A percentile compares a stretch with the other conserved stretches of the same genome.
Conservation (phyloP, 2,329 filamentous ascomycete genomes). For the Curvularia lunata region DNA sequence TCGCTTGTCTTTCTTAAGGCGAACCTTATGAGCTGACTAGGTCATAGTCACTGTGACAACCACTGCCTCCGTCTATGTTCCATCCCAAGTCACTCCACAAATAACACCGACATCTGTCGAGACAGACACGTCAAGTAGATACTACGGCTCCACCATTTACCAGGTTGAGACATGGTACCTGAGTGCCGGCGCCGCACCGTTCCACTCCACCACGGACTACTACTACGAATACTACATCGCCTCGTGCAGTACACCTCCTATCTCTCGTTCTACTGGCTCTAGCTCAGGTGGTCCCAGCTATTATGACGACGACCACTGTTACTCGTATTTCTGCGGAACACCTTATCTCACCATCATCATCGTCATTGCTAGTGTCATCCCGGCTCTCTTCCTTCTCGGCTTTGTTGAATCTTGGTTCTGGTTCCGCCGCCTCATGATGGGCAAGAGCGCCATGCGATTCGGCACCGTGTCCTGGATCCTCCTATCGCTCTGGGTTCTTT, state of each 20-base stretch:
- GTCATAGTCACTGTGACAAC: constrained; percentile 26
- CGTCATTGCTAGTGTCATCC: constrained; percentile 35
- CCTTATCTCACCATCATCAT: constrained; percentile 30
- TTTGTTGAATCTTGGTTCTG: constrained; percentile 44
- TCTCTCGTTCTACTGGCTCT: constrained; percentile 2
- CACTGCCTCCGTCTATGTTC: constrained; percentile 28
- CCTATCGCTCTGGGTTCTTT: constrained; percentile 39
- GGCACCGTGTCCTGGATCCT: constrained; percentile 44
- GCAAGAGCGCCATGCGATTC: constrained; percentile 37
- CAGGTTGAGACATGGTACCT: constrained; percentile 37
- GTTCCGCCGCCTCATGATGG: constrained; percentile 46
- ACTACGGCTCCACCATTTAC: constrained; percentile 14
- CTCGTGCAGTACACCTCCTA: constrained; percentile 29
- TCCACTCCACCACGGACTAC: constrained; percentile 26
- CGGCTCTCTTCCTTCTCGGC: constrained; percentile 40
- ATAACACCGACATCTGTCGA: constrained; percentile 33
- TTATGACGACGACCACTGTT: constrained; percentile 22
- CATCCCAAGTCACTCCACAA: constrained; percentile 31
- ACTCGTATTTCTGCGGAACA: constrained; percentile 5
- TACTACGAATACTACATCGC: constrained; percentile 37
- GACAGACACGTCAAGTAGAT: constrained; percentile 13
- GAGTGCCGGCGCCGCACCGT: constrained; percentile 33
- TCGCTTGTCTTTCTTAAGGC: not conserved
- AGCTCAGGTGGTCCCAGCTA: not conserved
- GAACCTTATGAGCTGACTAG: not conserved